Conservation (phyloP, 345 rosid genomes). For the Corchorus capsularis region DNA sequence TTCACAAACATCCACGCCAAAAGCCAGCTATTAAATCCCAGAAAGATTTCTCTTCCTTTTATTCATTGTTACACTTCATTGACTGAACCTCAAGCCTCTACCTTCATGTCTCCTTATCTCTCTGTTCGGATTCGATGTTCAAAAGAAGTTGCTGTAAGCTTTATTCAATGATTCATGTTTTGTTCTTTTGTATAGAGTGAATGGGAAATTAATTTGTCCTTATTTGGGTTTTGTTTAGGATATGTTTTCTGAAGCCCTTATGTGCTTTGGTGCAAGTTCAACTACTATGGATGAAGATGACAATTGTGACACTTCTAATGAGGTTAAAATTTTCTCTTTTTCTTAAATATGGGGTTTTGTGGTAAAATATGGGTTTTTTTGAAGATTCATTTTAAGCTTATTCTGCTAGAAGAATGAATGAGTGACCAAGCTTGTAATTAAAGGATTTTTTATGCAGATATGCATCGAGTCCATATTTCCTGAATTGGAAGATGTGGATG, state of each 20-base stretch:
- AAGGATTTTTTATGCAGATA: conserved; percentile 39
- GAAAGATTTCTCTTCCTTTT: conserved; percentile 19
- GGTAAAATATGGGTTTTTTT: not conserved
- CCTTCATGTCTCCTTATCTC: conserved; percentile 47
- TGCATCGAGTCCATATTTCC: conserved; percentile 70
- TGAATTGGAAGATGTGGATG: conserved; percentile 54
- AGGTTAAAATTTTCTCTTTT: conserved; percentile 37
- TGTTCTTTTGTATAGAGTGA: not conserved
- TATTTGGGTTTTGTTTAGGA: conserved; percentile 46
- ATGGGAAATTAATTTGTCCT: not conserved
- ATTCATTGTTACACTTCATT: conserved; percentile 21
- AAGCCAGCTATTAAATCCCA: conserved; percentile 15
- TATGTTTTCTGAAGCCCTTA: conserved; percentile 74
- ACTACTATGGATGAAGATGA: conserved; percentile 54
- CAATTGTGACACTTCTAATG: conserved; percentile 42
- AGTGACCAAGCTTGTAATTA: not conserved
- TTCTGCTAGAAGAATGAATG: too few relatives aligned
- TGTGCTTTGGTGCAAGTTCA: conserved; percentile 85
- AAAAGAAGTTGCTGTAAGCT: conserved; percentile 49
- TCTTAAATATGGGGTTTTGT: not conserved
- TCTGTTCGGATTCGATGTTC: conserved; percentile 73
- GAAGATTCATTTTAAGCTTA: too few relatives aligned
- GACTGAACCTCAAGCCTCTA: conserved; percentile 12
- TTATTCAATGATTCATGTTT: conserved; percentile 13
- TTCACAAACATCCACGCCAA: conserved; percentile 15